Conservation (phyloP, 805 yeast species). For the Saccharomycopsis synnaedendra region DNA sequence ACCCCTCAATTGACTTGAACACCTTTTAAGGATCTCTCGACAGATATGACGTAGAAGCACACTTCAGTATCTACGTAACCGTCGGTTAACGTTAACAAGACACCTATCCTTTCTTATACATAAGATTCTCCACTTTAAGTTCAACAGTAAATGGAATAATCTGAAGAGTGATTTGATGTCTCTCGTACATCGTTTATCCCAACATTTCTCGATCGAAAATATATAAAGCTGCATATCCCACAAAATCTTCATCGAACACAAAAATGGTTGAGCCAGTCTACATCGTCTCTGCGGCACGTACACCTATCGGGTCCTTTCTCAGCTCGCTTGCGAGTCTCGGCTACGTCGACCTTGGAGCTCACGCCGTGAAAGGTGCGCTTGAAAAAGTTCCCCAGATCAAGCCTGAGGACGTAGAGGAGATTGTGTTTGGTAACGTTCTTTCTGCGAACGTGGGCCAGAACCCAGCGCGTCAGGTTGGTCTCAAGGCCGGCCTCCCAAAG, state of each 20-base stretch:
- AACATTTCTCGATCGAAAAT: no score
- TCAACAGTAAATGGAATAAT: no score
- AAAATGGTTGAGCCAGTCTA: slow-evolving; percentile 41
- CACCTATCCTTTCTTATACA: no score
- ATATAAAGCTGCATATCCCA: no score
- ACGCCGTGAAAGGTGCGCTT: slow-evolving; percentile 83
- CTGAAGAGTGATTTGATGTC: no score
- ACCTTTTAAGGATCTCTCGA: no score
- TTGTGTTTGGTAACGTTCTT: slow-evolving; percentile 84
- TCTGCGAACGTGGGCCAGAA: slow-evolving; percentile 94
- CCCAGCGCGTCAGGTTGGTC: slow-evolving; percentile 95
- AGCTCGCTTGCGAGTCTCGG: slow-evolving; percentile 67
- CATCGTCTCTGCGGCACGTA: slow-evolving; percentile 85
- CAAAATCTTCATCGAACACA: background rate
- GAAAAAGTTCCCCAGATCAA: slow-evolving; percentile 73
- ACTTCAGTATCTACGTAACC: no score
- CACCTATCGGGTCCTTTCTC: slow-evolving; percentile 93
- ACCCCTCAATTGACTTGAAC: no score
- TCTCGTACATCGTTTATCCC: no score
- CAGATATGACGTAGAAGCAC: no score
- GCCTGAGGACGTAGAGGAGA: slow-evolving; percentile 74
- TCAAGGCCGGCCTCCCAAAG: slow-evolving; percentile 78
- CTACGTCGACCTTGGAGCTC: slow-evolving; percentile 82
- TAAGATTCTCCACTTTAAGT: no score
- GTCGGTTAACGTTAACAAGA: no score